phyloP scores from a whole-genome alignment of 768 basidiomycete genomes.

The Russula compacta region DNA sequence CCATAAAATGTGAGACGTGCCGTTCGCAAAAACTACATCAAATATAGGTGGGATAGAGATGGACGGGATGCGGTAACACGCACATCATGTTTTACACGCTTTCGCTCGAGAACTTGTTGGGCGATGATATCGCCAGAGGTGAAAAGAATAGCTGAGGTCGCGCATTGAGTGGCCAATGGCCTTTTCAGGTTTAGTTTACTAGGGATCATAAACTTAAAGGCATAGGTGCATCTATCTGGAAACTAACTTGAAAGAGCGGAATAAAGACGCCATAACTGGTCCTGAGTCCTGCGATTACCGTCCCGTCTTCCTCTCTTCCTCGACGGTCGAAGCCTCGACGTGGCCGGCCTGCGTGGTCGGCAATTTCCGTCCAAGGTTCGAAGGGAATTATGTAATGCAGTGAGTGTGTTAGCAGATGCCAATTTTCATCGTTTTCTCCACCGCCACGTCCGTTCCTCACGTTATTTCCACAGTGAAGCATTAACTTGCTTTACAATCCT shows the following conservation, averaged over 20 bases:
- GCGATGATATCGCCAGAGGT: constrained; percentile 74
- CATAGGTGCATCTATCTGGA: background rate
- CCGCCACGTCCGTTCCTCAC: background rate
- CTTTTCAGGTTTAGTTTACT: constrained; percentile 53
- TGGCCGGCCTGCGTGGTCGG: no score
- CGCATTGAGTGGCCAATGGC: constrained; percentile 55
- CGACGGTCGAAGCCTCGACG: no score
- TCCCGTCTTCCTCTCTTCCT: no score
- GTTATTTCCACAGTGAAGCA: constrained; percentile 43
- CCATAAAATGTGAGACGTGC: constrained; percentile 64
- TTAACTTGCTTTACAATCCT: constrained; percentile 65
- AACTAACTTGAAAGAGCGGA: constrained; percentile 33
- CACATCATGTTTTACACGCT: constrained; percentile 69
- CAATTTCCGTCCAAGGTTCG: no score
- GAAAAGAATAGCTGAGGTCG: constrained; percentile 58
- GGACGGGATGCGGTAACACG: constrained; percentile 19
- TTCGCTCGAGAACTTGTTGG: constrained; percentile 74
- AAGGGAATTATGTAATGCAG: no score
- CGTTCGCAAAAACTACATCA: constrained; percentile 44
- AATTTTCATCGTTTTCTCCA: background rate
- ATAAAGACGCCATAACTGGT: constrained; percentile 25
- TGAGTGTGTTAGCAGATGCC: no score
- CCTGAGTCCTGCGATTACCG: no score
- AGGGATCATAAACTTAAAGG: background rate
- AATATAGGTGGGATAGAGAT: background rate